Evolutionary conservation across 176 grass and related monocot genomes (phyloP), one percentile per base, ranked within the genome.

Genomic region (Urochloa ruziziensis): DNA sequence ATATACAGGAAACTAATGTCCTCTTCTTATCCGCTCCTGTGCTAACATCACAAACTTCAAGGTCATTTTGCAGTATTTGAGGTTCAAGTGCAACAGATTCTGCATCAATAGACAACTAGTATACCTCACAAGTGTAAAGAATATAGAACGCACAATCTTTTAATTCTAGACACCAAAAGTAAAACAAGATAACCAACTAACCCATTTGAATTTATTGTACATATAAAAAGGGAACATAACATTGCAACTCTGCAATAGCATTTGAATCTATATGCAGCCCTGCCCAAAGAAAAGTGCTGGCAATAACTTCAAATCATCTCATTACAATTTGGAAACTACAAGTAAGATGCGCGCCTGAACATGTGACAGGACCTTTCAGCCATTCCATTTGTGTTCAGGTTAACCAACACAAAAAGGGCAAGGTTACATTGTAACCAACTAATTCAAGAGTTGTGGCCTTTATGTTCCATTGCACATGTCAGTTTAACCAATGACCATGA

Each of bases 1-100:
- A 73, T 53, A 81, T 13, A 64, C 33, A 46, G 60, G 62, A 84
- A 81, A 84, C 24, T 54, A 82, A 51, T 71, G 75, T 65, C 54
- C 75, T 77, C 35, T 81, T 87, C 29, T 59, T 79, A 52, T 29
- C 51, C 9, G 48, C 25, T 86, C 39, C 27, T 82, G 28, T 62
- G 40, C 83, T 34, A 80, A 80, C 30, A 29, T 86, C 30, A 17
- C 37, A 29, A 74, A 81, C 19, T 44, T 25, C 58, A 56, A 21
- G 52, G 21, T 10, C 52, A 56, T 56, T 56, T 52, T 56, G 52
- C 7, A 23, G 19, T 23, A 54, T n/a, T 56, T 56, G 52, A 10
- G 21, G 53, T 19, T 57, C 21, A 10, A 57, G 23, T 11, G 53
- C 53, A 57, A 57, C 21, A 56, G 21, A 23, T n/a, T 56, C 52